A percentile compares a stretch with the other conserved stretches of the same genome.
Conservation (phyloP, 2,329 filamentous ascomycete genomes). For the Fusarium xylarioides region DNA sequence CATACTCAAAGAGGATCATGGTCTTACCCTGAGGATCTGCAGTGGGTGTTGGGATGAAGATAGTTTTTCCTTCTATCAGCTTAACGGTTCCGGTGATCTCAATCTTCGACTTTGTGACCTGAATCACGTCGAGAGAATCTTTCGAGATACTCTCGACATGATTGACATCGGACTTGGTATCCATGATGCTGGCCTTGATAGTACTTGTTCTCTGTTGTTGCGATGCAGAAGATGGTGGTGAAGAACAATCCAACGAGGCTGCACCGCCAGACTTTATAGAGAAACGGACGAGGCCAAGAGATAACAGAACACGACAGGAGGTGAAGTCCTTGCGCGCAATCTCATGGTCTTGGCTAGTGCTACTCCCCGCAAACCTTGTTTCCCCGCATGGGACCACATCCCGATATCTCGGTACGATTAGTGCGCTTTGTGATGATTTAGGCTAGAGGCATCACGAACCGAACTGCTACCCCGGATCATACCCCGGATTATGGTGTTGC, state of each 20-base stretch:
- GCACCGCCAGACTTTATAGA: slow-evolving; percentile 16
- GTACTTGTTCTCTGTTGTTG: neutral
- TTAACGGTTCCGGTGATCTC: slow-evolving; percentile 35
- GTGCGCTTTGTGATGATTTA: neutral
- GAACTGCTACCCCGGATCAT: slow-evolving; percentile 17
- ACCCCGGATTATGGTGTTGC: slow-evolving; percentile 14
- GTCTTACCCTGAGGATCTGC: slow-evolving; percentile 24
- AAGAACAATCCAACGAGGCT: neutral
- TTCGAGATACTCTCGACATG: slow-evolving; percentile 32
- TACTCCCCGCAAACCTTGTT: slow-evolving; percentile 19
- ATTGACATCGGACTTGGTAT: slow-evolving; percentile 25
- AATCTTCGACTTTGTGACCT: slow-evolving; percentile 28
- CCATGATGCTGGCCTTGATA: slow-evolving; percentile 17
- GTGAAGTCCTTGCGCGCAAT: neutral
- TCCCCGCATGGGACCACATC: slow-evolving; percentile 32
- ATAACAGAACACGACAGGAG: slow-evolving; percentile 1
- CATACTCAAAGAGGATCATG: accelerated
- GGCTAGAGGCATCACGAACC: slow-evolving; percentile 26
- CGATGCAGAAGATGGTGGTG: slow-evolving; percentile 1
- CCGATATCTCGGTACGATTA: slow-evolving; percentile 19
- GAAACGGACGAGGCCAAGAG: slow-evolving; percentile 1
- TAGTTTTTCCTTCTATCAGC: slow-evolving; percentile 22
- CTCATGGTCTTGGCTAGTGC: slow-evolving; percentile 14
- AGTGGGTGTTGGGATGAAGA: slow-evolving; percentile 34
- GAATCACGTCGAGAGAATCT: slow-evolving; percentile 29